Evolutionary conservation across 1,284 basidiomycete genomes (phyloP), one percentile per base, ranked within the genome.

Genomic region (Leccinum subfulvum): DNA sequence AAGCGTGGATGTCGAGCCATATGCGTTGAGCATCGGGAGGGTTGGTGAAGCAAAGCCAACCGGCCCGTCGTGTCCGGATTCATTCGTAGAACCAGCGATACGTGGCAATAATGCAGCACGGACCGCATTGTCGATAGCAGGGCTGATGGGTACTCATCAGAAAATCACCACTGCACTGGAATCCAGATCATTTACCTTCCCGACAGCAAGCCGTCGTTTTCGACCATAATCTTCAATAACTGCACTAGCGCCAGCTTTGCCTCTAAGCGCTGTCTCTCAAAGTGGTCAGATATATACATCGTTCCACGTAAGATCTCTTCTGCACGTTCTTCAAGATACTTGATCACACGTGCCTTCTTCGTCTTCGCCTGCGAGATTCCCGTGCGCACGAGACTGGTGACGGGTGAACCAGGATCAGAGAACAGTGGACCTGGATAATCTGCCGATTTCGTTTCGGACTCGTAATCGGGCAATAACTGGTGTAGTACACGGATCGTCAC

Each of bases 381-480:
- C 4, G 89, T 79, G 58, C 88, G 83, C n/a, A 92, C 88, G 16
- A 94, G 79, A 64, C 87, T 84, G 2, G 89, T 82, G 14, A 86
- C 82, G 1, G 86, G 83, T 4, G 85, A 79, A 11, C 87, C 86
- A 51, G 89, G 84, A 73, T 96, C 94, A 52, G 85, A 84, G 66
- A 94, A 87, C 64, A 97, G 75, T 2, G 95, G 95, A 0, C 95
- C 95, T 55, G 95, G 94, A 78, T 89, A 97, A 1, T 80, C 75
- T 2, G 82, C 78, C 4, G 82, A 76, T 11, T 87, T 84, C 5
- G 78, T 71, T 52, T 88, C 86, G 26, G 90, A 75, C 2, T 84
- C 84, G 51, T 86, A 85, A 62, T 88, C 81, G 1, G 92, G 89
- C 21, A 94, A 82, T 11, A 93, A 68, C 35, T 87, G 86, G 63